Evolutionary conservation across 1,139 yeast species (phyloP).

Genomic region (Saccharomyces uvarum): DNA sequence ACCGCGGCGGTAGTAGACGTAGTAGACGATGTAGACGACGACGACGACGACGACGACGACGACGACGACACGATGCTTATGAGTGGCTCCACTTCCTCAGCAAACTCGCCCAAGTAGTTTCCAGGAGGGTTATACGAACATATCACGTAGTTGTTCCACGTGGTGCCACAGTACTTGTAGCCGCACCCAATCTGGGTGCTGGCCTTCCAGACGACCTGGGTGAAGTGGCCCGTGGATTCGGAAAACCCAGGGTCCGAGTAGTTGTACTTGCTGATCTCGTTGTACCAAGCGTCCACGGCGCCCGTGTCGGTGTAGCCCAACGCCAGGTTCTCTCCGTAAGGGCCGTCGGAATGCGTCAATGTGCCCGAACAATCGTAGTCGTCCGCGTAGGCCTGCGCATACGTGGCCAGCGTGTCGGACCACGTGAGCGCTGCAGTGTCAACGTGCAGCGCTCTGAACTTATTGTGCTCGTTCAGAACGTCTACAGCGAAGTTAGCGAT

Average conservation of each 20-base stretch:
- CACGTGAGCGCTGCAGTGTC: constrained; percentile 54
- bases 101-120: constrained; percentile 41
- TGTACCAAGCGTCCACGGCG: constrained; percentile 80
- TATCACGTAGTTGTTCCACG: constrained; percentile 49
- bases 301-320: constrained; percentile 54
- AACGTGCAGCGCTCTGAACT: constrained; percentile 54
- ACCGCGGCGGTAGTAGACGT: not conserved
- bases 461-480: constrained; percentile 55
- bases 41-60: not conserved
- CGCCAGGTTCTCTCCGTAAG: constrained; percentile 84
- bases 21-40: not conserved
- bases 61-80: not conserved
- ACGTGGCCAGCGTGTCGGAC: constrained; percentile 53
- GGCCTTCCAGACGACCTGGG: constrained; percentile 77
- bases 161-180: constrained; percentile 39
- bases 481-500: not conserved
- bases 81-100: constrained; percentile 29
- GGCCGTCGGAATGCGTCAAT: constrained; percentile 70
- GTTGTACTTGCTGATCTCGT: constrained; percentile 55
- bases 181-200: constrained; percentile 74
- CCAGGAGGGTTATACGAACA: constrained; percentile 61
- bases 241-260: constrained; percentile 40
- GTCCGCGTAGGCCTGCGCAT: constrained; percentile 67
- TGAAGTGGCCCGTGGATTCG: constrained; percentile 60
- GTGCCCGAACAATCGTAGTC: constrained; percentile 60